Base-by-base conservation (phyloP, 1,139 yeast genomes). In the Yamadazyma conglobata region DNA sequence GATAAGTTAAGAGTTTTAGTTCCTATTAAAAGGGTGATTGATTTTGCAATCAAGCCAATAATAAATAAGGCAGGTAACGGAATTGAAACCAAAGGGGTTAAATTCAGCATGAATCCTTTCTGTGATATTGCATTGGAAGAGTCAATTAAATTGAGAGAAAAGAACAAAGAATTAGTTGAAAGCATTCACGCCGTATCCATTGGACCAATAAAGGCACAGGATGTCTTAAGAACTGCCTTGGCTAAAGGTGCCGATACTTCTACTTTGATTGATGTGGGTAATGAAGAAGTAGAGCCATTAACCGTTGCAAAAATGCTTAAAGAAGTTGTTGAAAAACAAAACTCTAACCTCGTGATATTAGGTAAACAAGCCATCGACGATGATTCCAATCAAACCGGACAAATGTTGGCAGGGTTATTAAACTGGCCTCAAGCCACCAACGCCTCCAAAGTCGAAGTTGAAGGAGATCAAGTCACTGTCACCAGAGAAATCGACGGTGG, bases 361-460 rank as follows among this genome's bases (percentile, higher is more conserved):
- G 98, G 98, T 25, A 91, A 91, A 56, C 98, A 91, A 61, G 89
- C 97, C 22, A 89, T 91, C 48, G 98, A 91, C 58, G 94, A 88
- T 48, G 98, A 91, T 53, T 71, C 86, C 29, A 87, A 86, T 58
- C 96, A 89, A 59, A 89, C 96, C n/a, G 98, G 98, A 15, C 97
- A 89, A 60, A 86, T 91, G 78, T 73, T 91, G 37, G 97, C 96
- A 2, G 97, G 96, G 6, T 66, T 91, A 42, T 73, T 91, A 58
- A 77, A 81, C 50, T 91, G 98, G 98, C 95, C 97, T 11, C 98
- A 91, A 60, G 97, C 96, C 21, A 89, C 96, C 26, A 86, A 88
- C 54, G 98, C 97, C 6, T 82, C 95, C 30, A 84, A 87, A 58
- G 93, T 91, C 20, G 84, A 73, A 33, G 56, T 86, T 16, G 73